phyloP scores from a whole-genome alignment of 1,284 basidiomycete species.

The Ustilago bromivora region DNA sequence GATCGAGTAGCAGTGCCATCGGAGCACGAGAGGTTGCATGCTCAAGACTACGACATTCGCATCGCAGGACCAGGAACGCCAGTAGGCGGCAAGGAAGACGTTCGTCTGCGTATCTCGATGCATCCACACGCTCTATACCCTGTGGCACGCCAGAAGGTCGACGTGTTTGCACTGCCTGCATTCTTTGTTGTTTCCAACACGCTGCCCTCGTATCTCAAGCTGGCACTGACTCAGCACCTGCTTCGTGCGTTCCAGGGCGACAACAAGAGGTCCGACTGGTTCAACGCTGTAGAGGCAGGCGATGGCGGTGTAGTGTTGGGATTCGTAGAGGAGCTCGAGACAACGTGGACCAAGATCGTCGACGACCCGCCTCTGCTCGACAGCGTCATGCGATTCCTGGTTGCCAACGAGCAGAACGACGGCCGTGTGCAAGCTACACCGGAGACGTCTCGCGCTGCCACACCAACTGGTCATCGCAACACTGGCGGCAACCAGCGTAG shows the following conservation, averaged over 20 bases:
- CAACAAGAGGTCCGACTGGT: constrained; percentile 71
- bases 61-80: constrained; percentile 52
- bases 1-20: constrained; percentile 57
- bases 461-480: constrained; percentile 18
- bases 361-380: constrained; percentile 67
- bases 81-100: constrained; percentile 67
- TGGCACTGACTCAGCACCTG: constrained; percentile 80
- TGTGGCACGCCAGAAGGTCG: constrained; percentile 6
- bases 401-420: constrained; percentile 26
- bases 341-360: constrained; percentile 54
- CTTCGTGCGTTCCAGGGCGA: constrained; percentile 44
- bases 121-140: constrained; percentile 73
- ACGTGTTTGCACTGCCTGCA: constrained; percentile 73
- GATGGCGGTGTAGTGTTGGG: constrained; percentile 81
- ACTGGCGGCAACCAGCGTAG: constrained; percentile 12
- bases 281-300: constrained; percentile 75
- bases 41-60: constrained; percentile 67
- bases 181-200: constrained; percentile 81
- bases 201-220: constrained; percentile 83
- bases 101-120: constrained; percentile 79
- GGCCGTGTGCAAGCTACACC: constrained; percentile 27
- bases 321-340: constrained; percentile 80
- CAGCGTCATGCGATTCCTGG: constrained; percentile 62
- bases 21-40: constrained; percentile 59
- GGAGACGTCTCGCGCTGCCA: constrained; percentile 13